phyloP scores from a whole-genome alignment of 2,329 filamentous ascomycete genomes.

The Podosphaera fusca region DNA sequence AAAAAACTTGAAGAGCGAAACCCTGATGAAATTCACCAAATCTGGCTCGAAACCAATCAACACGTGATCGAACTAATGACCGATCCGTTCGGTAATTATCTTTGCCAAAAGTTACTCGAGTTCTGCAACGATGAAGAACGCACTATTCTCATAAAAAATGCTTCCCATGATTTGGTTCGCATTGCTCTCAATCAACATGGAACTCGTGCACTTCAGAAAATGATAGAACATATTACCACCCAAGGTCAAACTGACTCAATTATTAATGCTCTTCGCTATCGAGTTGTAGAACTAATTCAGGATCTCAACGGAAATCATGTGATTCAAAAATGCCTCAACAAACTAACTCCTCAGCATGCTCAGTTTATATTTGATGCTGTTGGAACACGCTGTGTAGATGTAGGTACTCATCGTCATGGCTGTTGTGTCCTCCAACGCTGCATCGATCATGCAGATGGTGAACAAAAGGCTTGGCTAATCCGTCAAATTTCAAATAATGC shows the following conservation, averaged over 20 bases:
- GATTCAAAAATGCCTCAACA: conserved; percentile 97
- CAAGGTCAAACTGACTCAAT: conserved; percentile 69
- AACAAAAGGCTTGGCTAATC: conserved; percentile 74
- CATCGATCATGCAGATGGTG: conserved; percentile 83
- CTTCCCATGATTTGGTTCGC: conserved; percentile 64
- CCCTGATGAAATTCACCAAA: conserved; percentile 66
- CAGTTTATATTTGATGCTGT: conserved; percentile 97
- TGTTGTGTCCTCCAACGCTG: conserved; percentile 96
- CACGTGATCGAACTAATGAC: conserved; percentile 97
- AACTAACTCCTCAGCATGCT: conserved; percentile 60
- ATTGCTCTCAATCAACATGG: conserved; percentile 96
- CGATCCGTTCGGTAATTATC: conserved; percentile 95
- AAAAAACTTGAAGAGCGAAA: conserved; percentile 88
- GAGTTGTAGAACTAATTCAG: conserved; percentile 86
- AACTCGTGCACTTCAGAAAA: conserved; percentile 90
- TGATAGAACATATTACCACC: conserved; percentile 92
- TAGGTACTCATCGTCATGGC: conserved; percentile 90
- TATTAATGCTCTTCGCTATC: conserved; percentile 57
- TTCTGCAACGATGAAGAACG: conserved; percentile 90
- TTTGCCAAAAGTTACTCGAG: conserved; percentile 95
- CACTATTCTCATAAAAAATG: conserved; percentile 76
- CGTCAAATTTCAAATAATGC: conserved; percentile 70
- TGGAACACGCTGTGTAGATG: conserved; percentile 62
- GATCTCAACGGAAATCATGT: conserved; percentile 97
- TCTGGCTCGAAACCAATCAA: conserved; percentile 79